Evolutionary conservation across 1,284 basidiomycete species (phyloP).

Genomic region (Cutaneotrichosporon dermatis): DNA sequence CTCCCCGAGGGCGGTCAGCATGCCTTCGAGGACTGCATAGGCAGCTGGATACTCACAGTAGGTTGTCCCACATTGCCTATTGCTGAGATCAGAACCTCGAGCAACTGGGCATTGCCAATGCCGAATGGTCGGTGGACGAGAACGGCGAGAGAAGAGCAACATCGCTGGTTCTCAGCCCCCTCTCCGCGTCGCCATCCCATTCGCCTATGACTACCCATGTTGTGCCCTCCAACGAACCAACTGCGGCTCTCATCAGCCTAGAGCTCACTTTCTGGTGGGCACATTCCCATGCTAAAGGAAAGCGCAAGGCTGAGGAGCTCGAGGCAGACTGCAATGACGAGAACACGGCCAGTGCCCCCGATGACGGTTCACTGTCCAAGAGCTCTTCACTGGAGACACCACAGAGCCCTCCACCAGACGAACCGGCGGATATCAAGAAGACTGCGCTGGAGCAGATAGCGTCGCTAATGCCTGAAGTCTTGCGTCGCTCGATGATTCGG

Average conservation of each 20-base stretch:
- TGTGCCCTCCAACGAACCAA: constrained; percentile 4
- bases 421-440: not conserved
- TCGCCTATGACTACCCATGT: not conserved
- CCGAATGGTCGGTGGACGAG: not conserved
- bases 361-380: no score
- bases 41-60: not conserved
- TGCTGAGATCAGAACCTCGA: constrained; percentile 4
- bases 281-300: not conserved
- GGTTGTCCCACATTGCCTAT: no score
- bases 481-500: constrained; percentile 25
- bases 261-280: constrained; percentile 5
- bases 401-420: no score
- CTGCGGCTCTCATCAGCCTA: not conserved
- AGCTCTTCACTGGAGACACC: no score
- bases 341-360: no score
- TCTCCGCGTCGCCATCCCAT: not conserved
- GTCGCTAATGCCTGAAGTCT: constrained; percentile 15
- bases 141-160: not conserved
- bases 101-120: constrained; percentile 2
- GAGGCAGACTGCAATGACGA: not conserved
- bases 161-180: not conserved
- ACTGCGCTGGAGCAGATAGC: not conserved
- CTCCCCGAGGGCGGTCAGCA: not conserved
- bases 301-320: not conserved
- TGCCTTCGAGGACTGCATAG: not conserved